phyloP scores from a whole-genome alignment of 148 eudicot genomes.

The Cornus suecica region DNA sequence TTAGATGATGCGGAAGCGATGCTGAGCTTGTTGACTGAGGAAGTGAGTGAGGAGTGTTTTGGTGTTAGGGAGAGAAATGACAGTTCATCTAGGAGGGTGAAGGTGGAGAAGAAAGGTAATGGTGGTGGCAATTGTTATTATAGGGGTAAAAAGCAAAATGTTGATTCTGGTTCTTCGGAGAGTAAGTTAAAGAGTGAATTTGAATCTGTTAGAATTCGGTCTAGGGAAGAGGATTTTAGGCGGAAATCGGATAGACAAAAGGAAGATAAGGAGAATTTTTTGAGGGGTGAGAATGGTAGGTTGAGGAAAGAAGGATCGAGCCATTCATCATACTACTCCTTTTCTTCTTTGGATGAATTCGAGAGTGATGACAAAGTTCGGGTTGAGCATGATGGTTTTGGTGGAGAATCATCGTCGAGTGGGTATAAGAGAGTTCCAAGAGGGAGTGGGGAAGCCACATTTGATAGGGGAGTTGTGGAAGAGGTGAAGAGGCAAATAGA shows the following conservation, averaged over 20 bases:
- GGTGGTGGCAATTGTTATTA: constrained; percentile 15
- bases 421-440: constrained; percentile 26
- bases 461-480: constrained; percentile 30
- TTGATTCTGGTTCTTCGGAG: constrained; percentile 19
- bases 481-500: background rate
- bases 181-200: constrained; percentile 24
- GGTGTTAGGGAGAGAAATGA: constrained; percentile 34
- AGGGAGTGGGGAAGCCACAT: constrained; percentile 33
- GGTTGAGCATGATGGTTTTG: constrained; percentile 30
- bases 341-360: constrained; percentile 45
- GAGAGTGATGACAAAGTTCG: constrained; percentile 46
- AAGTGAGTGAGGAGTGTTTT: constrained; percentile 37
- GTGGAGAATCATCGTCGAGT: constrained; percentile 31
- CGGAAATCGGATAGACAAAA: constrained; percentile 24
- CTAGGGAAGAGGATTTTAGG: constrained; percentile 31
- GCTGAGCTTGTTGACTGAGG: constrained; percentile 77
- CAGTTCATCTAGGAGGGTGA: constrained; percentile 27
- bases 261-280: constrained; percentile 24
- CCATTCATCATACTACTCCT: constrained; percentile 59
- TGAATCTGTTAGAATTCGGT: constrained; percentile 21
- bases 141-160: constrained; percentile 28
- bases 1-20: constrained; percentile 66
- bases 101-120: constrained; percentile 26
- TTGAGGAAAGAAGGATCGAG: constrained; percentile 50
- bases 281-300: constrained; percentile 33